A percentile compares a stretch with the other conserved stretches of the same genome.
These are phyloP conservation scores for Camellia japonica DNA, from an alignment of 148 eudicot genomes.

Conservation along the genomic window DNA sequence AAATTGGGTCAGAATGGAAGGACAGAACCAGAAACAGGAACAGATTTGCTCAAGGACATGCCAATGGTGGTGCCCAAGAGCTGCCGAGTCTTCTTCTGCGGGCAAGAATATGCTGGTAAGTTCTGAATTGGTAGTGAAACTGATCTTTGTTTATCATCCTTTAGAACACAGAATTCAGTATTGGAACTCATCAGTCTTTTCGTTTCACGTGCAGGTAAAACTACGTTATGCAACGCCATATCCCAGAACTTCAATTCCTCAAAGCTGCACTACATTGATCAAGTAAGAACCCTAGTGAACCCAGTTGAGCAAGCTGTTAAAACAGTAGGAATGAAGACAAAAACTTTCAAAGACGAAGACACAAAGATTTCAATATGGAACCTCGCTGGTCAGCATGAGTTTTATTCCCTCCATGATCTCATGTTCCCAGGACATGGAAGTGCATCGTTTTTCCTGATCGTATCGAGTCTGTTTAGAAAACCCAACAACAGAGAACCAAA, in stretches of 20 bases:
- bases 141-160: neutral
- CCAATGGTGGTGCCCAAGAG: constrained; percentile 72
- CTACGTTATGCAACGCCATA: constrained; percentile 70
- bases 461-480: constrained; percentile 58
- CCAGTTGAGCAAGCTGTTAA: constrained; percentile 87
- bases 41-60: constrained; percentile 74
- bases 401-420: constrained; percentile 71
- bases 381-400: constrained; percentile 73
- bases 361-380: constrained; percentile 87
- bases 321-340: constrained; percentile 62
- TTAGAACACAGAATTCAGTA: too few species aligned
- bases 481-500: constrained; percentile 78
- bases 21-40: constrained; percentile 50
- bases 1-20: constrained; percentile 68
- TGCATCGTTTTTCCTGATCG: constrained; percentile 67
- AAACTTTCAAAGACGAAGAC: constrained; percentile 64
- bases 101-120: constrained; percentile 84
- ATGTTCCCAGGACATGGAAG: constrained; percentile 98
- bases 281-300: constrained; percentile 68
- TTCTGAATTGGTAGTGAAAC: neutral
- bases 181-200: neutral
- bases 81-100: constrained; percentile 79
- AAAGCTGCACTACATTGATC: constrained; percentile 66
- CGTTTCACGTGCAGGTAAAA: constrained; percentile 58
- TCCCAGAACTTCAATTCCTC: constrained; percentile 55